Base-by-base conservation (phyloP, 495 filamentous ascomycete species). In the Emericellopsis terricola region DNA sequence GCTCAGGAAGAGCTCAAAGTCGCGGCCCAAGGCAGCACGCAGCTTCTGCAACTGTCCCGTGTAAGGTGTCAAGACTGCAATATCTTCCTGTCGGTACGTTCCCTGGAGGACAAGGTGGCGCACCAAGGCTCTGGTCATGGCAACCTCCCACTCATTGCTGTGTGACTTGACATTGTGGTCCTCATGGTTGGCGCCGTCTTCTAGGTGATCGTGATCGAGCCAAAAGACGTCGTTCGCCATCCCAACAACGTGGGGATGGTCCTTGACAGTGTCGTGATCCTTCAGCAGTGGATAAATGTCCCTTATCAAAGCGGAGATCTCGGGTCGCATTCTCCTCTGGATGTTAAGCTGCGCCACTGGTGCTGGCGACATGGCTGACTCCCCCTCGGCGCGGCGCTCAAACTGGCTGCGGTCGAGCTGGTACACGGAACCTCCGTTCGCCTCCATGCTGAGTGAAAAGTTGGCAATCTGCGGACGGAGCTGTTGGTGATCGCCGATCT, bases 61-160 rank as follows among this genome's bases (percentile, higher is more conserved):
- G 42, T 85, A 84, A 0, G 78, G 83, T 2, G 81, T 85, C 1
- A 91, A 41, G 7, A 92, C 71, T 2, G 81, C 79, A 47, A 92
- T 86, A 32, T 91, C 78, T 0, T 62, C 58, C 1, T 44, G 52
- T 2, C 43, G 40, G 41, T 87, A 87, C 1, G 43, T 44, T 3
- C 78, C 76, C 43, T 91, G 81, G 1, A 57, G 56, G n/a, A 81
- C 53, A 7, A 92, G 60, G 50, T 92, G 80, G 2, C 62, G 63
- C 2, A 89, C 73, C 1, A 91, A 52, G 8, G 70, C 59, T 24
- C 61, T 55, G 0, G 64, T 62, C 65, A 89, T 72, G 1, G 74
- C 57, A 3, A 82, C 55, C 47, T 92, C 83, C 28, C 58, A 72
- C 4, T 57, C 51, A 46, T 89, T 89, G 29, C 64, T 71, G 19